These are phyloP conservation scores for Chlorella vulgaris DNA, from an alignment of 139 green algal genomes.

Conservation along the genomic window DNA sequence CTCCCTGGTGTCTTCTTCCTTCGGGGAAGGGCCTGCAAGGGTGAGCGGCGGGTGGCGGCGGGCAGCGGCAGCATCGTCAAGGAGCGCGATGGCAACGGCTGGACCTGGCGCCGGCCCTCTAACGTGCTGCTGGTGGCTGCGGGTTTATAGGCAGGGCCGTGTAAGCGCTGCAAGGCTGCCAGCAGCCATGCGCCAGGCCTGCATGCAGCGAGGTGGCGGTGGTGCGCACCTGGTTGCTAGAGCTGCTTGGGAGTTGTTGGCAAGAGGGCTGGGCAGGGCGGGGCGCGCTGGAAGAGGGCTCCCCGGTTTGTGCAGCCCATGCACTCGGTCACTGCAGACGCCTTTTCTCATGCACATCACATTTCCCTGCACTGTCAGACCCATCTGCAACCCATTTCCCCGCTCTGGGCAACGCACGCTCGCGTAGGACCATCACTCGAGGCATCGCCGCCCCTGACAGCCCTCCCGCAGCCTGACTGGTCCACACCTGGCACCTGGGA, in stretches of 20 bases:
- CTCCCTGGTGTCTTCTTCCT: constrained; percentile 58
- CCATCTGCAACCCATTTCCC: too few relatives aligned
- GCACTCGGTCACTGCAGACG: too few relatives aligned
- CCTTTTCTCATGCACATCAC: background rate
- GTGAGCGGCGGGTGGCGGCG: background rate
- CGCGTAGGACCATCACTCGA: background rate
- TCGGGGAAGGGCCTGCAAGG: constrained; percentile 40
- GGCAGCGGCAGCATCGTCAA: background rate
- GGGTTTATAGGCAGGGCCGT: too few relatives aligned
- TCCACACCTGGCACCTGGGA: too few relatives aligned
- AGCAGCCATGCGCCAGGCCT: too few relatives aligned
- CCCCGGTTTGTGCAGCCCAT: too few relatives aligned
- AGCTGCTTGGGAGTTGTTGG: background rate
- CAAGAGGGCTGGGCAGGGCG: too few relatives aligned
- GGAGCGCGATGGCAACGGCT: too few relatives aligned
- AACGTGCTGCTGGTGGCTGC: too few relatives aligned
- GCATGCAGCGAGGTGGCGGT: background rate
- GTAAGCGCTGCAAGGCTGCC: too few relatives aligned
- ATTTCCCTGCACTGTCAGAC: background rate
- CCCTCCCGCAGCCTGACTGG: too few relatives aligned
- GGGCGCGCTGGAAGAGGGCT: background rate
- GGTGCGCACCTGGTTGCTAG: background rate
- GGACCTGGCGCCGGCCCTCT: background rate
- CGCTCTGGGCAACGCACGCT: too few relatives aligned
- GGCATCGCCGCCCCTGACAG: background rate